phyloP scores from a whole-genome alignment of 192 early-diverging fungal genomes.

The Chytriomyces sp. region DNA sequence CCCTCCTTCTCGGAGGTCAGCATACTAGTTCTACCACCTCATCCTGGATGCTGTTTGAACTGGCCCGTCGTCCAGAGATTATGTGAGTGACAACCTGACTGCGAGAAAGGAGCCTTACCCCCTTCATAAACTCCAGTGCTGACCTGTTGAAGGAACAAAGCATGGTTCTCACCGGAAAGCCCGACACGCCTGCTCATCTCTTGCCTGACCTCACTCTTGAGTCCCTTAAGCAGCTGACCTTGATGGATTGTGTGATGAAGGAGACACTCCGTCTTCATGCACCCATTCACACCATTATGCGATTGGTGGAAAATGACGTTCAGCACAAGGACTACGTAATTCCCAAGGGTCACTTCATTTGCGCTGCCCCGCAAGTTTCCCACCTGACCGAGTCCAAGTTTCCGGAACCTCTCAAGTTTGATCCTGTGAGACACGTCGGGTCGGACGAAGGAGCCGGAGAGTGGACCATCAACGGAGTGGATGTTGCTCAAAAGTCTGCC shows the following conservation, averaged over 20 bases:
- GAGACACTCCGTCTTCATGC: constrained; percentile 93
- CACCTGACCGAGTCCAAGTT: constrained; percentile 77
- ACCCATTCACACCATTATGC: constrained; percentile 91
- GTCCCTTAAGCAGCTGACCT: constrained; percentile 68
- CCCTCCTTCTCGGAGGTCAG: constrained; percentile 95
- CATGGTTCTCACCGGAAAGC: constrained; percentile 56
- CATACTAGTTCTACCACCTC: constrained; percentile 92
- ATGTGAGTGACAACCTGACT: constrained; percentile 44
- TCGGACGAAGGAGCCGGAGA: constrained; percentile 51
- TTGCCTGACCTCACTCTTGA: constrained; percentile 64
- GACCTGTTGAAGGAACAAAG: constrained; percentile 74
- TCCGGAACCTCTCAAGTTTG: constrained; percentile 79
- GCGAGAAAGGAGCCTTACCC: not conserved
- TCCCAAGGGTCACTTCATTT: constrained; percentile 87
- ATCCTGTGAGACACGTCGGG: constrained; percentile 75
- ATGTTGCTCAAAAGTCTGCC: constrained; percentile 71
- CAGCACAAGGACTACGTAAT: constrained; percentile 82
- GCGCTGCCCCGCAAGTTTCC: constrained; percentile 79
- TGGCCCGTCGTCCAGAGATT: constrained; percentile 77
- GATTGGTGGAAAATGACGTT: constrained; percentile 78
- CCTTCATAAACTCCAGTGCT: constrained; percentile 32
- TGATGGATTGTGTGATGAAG: constrained; percentile 82
- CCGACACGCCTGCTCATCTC: constrained; percentile 50
- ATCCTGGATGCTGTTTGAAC: constrained; percentile 87
- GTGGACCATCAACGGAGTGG: constrained; percentile 62